Evolutionary conservation across 2,329 filamentous ascomycete genomes (phyloP), one percentile per base, ranked within the genome.

Genomic region (Xylaria sp.): DNA sequence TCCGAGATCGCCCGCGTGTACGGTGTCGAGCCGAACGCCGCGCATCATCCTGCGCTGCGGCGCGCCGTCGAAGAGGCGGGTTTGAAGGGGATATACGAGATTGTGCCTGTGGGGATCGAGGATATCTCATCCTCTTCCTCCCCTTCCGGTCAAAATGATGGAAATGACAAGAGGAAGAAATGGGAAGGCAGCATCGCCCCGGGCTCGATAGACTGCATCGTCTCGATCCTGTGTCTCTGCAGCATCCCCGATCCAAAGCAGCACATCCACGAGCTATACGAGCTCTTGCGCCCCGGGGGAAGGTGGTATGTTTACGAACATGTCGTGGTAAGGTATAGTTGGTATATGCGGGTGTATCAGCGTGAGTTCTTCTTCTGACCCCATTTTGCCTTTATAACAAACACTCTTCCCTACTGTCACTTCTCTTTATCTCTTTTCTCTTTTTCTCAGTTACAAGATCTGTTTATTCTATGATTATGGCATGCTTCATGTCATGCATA

Each of bases 251-350:
- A 86, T 2, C 86, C 85, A 3, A 77, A 84, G 69, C 75, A 77
- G 67, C 85, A 88, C 62, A 81, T 87, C 63, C 75, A 74, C 60
- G 80, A 83, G 65, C 73, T 89, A 31, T 88, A 88, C 72, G 75
- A 78, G 33, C 82, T 83, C 55, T 77, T 89, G 62, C 88, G 86
- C 75, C 82, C 84, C 4, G 87, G 87, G 4, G 87, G 87, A 0
- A 77, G 82, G 38, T 89, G 86, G 86, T 86, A 87, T 64, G 80
- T 86, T 0, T 89, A 83, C 67, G 87, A 89, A 76, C 87, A 89
- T 69, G 84, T 89, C 40, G 71, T 74, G 57, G 74, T 73, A 52
- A 75, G 76, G 45, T 68, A 73, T 4, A 77, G 76, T 9, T 76
- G 77, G 69, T 70, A 75, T 23, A 77, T 86, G 69, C 64, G 69